Evolutionary conservation across 2,329 filamentous ascomycete genomes (phyloP).

Genomic region (Zarea fungicola): DNA sequence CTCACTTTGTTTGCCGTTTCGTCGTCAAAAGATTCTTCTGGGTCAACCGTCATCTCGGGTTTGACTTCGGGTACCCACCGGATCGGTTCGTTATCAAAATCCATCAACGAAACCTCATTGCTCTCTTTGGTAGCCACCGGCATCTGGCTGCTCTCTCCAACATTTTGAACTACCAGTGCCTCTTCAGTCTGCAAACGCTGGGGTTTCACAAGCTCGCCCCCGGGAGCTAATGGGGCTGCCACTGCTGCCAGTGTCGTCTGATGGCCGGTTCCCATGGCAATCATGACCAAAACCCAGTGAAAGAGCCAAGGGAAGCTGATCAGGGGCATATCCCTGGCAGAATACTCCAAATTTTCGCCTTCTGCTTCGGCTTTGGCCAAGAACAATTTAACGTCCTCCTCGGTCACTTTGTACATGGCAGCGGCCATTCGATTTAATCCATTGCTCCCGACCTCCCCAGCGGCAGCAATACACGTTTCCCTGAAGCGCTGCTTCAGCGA

Average conservation of each 20-base stretch:
- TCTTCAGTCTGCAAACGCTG: no score
- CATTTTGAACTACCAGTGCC: no score
- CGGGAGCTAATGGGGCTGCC: no score
- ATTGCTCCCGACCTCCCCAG: constrained; percentile 70
- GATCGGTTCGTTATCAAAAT: not conserved
- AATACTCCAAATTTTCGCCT: not conserved
- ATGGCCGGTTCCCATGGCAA: constrained; percentile 24
- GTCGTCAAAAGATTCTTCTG: no score
- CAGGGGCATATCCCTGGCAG: constrained; percentile 50
- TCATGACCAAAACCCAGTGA: constrained; percentile 46
- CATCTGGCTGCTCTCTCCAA: no score
- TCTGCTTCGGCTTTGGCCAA: not conserved
- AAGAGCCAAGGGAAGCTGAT: constrained; percentile 97
- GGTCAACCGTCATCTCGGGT: no score
- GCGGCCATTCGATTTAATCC: constrained; percentile 67
- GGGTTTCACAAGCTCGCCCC: no score
- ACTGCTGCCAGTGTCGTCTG: not conserved
- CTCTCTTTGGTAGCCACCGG: no score
- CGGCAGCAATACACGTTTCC: constrained; percentile 58
- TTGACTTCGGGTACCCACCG: no score
- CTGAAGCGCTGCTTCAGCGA: constrained; percentile 66
- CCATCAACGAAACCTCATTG: not conserved
- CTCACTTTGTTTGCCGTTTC: no score
- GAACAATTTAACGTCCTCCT: constrained; percentile 51
- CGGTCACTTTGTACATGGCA: constrained; percentile 83